phyloP scores from a whole-genome alignment of 306 rosid genomes.

The Myrica gale region DNA sequence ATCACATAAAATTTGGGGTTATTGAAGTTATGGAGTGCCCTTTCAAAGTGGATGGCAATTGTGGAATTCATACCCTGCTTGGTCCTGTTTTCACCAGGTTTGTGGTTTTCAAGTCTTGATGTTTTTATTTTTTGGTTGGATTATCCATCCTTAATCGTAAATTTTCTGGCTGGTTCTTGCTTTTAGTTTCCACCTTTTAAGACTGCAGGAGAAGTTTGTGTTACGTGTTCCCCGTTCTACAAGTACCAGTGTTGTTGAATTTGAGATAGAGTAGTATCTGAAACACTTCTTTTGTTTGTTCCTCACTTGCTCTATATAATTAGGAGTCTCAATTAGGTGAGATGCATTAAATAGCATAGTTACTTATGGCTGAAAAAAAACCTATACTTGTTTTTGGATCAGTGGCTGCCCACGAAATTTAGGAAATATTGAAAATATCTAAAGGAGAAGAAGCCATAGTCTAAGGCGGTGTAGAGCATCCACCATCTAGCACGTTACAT shows the following conservation, averaged over 20 bases:
- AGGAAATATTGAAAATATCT: not conserved
- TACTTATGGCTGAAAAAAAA: not conserved
- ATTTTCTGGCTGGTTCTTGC: not conserved
- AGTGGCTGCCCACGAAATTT: not conserved
- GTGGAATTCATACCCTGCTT: constrained; percentile 46
- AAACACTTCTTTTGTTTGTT: not conserved
- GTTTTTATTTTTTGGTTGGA: constrained; percentile 23
- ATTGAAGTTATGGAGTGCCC: constrained; percentile 42
- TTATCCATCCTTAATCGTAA: constrained; percentile 18
- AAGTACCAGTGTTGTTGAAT: not conserved
- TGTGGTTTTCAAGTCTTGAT: constrained; percentile 31
- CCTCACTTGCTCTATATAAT: no score
- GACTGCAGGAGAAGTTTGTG: not conserved
- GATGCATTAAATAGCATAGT: not conserved
- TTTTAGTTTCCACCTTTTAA: not conserved
- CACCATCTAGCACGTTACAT: not conserved
- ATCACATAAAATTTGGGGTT: constrained; percentile 35
- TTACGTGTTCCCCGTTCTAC: not conserved
- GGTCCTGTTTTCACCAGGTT: constrained; percentile 48
- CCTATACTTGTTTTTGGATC: not conserved
- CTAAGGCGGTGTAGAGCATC: not conserved
- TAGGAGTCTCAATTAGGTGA: not conserved
- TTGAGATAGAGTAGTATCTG: not conserved
- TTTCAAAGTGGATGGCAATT: constrained; percentile 40
- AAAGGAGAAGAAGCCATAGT: not conserved